Conservation (phyloP, 2,329 filamentous ascomycete species). For the Sclerotinia minor region DNA sequence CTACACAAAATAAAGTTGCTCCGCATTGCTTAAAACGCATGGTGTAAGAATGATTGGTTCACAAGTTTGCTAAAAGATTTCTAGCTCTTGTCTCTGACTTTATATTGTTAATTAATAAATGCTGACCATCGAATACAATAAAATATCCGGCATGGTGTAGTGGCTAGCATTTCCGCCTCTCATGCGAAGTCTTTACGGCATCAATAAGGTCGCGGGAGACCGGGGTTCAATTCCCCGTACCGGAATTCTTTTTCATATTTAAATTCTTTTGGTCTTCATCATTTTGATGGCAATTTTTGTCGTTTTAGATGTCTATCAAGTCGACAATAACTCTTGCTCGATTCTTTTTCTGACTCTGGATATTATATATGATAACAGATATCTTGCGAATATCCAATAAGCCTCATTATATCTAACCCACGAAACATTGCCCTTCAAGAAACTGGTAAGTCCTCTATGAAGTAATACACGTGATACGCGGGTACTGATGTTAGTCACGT, state of each 20-base stretch:
- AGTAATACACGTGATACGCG: no score
- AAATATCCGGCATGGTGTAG: conserved; percentile 19
- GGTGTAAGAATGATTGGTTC: not conserved
- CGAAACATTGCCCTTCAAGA: no score
- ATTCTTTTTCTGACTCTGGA: not conserved
- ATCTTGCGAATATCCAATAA: no score
- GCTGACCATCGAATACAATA: accelerated
- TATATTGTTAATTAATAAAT: no score
- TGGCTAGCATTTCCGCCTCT: conserved; percentile 25
- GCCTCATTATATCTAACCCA: no score
- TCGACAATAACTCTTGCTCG: not conserved
- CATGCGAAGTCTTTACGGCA: not conserved
- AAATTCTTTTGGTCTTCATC: not conserved
- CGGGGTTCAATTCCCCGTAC: conserved; percentile 25
- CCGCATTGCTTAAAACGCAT: not conserved
- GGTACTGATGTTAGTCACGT: no score
- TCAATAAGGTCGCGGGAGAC: conserved; percentile 14
- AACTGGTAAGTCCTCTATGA: no score
- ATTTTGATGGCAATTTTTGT: not conserved
- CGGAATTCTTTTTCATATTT: not conserved
- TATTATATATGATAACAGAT: not conserved
- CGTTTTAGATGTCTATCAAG: not conserved
- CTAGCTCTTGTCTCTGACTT: accelerated
- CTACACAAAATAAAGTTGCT: not conserved
- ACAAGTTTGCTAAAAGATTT: not conserved